Percentiles rank a stretch among this genome's conserved stretches.
Conservation (phyloP, 805 yeast genomes). For the Saccharomycopsis amapae region DNA sequence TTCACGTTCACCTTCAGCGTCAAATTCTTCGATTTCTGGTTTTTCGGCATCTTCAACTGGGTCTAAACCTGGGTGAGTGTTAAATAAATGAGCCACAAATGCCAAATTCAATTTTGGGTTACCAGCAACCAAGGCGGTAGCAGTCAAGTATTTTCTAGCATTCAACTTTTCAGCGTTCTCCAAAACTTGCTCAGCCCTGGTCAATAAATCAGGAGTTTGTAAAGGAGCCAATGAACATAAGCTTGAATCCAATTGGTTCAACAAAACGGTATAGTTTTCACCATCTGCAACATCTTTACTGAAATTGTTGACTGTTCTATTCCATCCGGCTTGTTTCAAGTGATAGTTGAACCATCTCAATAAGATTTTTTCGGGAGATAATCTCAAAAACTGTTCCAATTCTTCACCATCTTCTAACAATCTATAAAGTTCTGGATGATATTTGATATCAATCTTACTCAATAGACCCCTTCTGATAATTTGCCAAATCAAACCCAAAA, state of each 20-base stretch:
- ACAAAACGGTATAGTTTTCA: constrained; percentile 85
- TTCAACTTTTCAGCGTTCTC: constrained; percentile 84
- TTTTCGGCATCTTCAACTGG: constrained; percentile 88
- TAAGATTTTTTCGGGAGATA: constrained; percentile 96
- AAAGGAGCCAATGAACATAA: constrained; percentile 78
- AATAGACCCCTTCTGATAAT: constrained; percentile 93
- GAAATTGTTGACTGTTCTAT: constrained; percentile 79
- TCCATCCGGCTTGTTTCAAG: constrained; percentile 85
- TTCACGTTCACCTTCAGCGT: constrained; percentile 99
- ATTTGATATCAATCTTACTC: constrained; percentile 89
- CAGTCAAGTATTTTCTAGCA: constrained; percentile 91
- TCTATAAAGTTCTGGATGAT: constrained; percentile 94
- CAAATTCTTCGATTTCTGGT: constrained; percentile 94
- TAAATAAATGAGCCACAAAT: constrained; percentile 94
- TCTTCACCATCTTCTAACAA: constrained; percentile 95
- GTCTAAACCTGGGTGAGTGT: constrained; percentile 93
- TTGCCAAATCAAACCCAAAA: constrained; percentile 93
- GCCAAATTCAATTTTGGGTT: constrained; percentile 95
- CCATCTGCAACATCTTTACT: constrained; percentile 87
- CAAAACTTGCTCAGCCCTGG: constrained; percentile 84
- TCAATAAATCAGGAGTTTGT: constrained; percentile 62
- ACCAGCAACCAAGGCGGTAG: constrained; percentile 88
- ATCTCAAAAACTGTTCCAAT: constrained; percentile 88
- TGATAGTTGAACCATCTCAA: constrained; percentile 97
- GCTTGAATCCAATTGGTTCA: constrained; percentile 83